phyloP scores from a whole-genome alignment of 2,329 filamentous ascomycete genomes.

The Aspergillus uvarum region DNA sequence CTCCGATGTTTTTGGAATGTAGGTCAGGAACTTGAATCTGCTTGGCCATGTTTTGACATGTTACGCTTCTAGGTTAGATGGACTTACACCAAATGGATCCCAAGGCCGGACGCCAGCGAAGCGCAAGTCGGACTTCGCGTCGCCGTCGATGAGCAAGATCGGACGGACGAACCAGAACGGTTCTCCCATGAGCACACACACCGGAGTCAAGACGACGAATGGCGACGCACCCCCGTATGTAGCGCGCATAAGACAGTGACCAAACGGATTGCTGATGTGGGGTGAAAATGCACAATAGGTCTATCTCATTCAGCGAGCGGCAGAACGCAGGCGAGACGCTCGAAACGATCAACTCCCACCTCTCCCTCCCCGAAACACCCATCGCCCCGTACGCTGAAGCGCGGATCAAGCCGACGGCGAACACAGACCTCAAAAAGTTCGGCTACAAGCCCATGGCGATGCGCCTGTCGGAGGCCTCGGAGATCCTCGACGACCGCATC shows the following conservation, averaged over 20 bases:
- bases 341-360: constrained; percentile 78
- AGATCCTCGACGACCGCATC: constrained; percentile 92
- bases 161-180: constrained; percentile 48
- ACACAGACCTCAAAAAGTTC: constrained; percentile 87
- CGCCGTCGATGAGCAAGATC: constrained; percentile 44
- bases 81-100: constrained; percentile 48
- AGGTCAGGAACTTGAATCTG: constrained; percentile 27
- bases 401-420: constrained; percentile 79
- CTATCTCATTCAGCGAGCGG: constrained; percentile 72
- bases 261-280: constrained; percentile 14
- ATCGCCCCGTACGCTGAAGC: constrained; percentile 71
- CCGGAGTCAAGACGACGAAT: constrained; percentile 38
- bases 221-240: constrained; percentile 42
- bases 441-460: constrained; percentile 90
- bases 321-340: constrained; percentile 76
- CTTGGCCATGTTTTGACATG: background rate
- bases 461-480: constrained; percentile 88
- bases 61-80: constrained; percentile 56
- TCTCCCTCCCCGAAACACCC: constrained; percentile 66
- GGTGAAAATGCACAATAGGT: constrained; percentile 34
- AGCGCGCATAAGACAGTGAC: background rate
- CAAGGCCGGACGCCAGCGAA: constrained; percentile 47
- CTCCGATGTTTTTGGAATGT: constrained; percentile 82
- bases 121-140: constrained; percentile 53
- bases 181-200: constrained; percentile 50